Conservation (phyloP, 1,284 basidiomycete genomes). For the Trichosporon sp. region DNA sequence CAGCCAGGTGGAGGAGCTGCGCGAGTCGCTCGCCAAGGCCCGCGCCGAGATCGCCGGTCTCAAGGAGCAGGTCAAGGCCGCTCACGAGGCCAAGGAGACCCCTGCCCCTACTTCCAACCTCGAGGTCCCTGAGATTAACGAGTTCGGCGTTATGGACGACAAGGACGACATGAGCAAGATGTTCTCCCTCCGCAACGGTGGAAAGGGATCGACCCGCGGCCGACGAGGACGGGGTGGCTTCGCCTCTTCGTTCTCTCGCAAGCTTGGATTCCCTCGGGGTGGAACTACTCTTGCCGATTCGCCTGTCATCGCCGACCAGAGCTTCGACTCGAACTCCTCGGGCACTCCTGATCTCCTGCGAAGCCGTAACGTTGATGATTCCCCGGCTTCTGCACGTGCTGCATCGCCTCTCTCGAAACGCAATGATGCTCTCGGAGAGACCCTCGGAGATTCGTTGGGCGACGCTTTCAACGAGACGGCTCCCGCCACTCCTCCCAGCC, state of each 20-base stretch:
- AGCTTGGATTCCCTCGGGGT: constrained; percentile 47
- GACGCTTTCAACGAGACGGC: constrained; percentile 27
- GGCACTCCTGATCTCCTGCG: constrained; percentile 53
- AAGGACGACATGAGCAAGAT: constrained; percentile 23
- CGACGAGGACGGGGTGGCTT: constrained; percentile 49
- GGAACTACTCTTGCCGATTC: constrained; percentile 36
- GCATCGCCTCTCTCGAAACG: constrained; percentile 29
- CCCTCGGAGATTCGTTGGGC: constrained; percentile 34
- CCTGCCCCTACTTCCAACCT: background rate
- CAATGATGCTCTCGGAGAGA: constrained; percentile 21
- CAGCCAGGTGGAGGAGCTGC: constrained; percentile 54
- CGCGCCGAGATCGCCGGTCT: constrained; percentile 50
- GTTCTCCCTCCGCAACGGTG: constrained; percentile 30
- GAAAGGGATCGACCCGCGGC: constrained; percentile 45
- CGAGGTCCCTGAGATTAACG: constrained; percentile 36
- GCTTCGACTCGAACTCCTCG: constrained; percentile 48
- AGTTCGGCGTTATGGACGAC: constrained; percentile 39
- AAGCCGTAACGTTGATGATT: constrained; percentile 35
- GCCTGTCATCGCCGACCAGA: constrained; percentile 38
- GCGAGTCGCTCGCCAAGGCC: constrained; percentile 48
- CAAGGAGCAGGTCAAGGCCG: constrained; percentile 36
- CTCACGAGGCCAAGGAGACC: constrained; percentile 22
- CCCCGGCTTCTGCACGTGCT: constrained; percentile 27
- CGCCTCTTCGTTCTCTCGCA: constrained; percentile 44
- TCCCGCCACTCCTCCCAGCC: background rate